Percentiles rank a stretch among this genome's conserved stretches.
Conservation (phyloP, 192 early-diverging fungal genomes). For the Coemansia sp. region DNA sequence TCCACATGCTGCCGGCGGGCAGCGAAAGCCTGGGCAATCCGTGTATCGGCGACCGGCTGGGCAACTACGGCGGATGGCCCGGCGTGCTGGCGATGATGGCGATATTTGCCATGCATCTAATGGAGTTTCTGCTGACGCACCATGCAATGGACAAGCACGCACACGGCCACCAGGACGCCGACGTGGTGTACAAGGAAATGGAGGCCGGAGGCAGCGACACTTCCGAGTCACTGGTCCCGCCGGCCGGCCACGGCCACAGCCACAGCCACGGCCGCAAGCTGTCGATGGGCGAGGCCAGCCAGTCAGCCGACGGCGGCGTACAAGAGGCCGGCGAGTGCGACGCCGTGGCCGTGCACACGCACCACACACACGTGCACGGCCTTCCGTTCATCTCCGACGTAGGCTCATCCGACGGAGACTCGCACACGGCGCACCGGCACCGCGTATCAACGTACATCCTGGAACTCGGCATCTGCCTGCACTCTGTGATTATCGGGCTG, state of each 20-base stretch:
- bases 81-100: constrained; percentile 62
- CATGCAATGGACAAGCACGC: constrained; percentile 42
- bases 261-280: constrained; percentile 7
- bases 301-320: not conserved
- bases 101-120: constrained; percentile 61
- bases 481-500: constrained; percentile 76
- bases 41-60: constrained; percentile 56
- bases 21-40: constrained; percentile 52
- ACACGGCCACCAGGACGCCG: constrained; percentile 1
- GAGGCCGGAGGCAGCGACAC: not conserved
- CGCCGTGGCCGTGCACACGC: constrained; percentile 46
- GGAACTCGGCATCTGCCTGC: constrained; percentile 72
- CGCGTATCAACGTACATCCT: constrained; percentile 65
- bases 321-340: constrained; percentile 23
- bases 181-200: not conserved
- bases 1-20: constrained; percentile 72
- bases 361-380: constrained; percentile 51
- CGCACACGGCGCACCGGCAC: constrained; percentile 7
- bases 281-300: not conserved
- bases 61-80: constrained; percentile 53
- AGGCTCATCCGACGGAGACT: not conserved
- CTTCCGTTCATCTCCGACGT: constrained; percentile 21
- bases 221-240: not conserved
- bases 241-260: not conserved
- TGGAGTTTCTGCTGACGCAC: constrained; percentile 57